Percentiles rank a stretch among this genome's conserved stretches.
Conservation (phyloP, 179 eudicot species). For the Spergularia azorica region DNA sequence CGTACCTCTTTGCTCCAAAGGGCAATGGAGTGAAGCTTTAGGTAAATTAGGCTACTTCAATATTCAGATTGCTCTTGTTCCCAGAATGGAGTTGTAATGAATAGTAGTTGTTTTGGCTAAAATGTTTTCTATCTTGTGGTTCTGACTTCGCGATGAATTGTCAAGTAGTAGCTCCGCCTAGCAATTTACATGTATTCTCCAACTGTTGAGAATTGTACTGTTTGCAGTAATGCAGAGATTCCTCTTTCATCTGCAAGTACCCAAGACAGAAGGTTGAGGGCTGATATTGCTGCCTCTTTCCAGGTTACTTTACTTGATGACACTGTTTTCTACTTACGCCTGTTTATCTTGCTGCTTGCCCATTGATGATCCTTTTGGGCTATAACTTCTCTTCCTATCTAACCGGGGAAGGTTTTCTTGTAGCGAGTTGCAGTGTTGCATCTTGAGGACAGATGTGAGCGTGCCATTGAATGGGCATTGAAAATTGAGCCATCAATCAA, state of each 20-base stretch:
- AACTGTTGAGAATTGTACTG: constrained; percentile 14
- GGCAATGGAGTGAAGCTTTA: too few relatives aligned
- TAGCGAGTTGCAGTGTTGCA: constrained; percentile 95
- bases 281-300: constrained; percentile 95
- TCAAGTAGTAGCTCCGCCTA: not conserved
- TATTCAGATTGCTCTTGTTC: too few relatives aligned
- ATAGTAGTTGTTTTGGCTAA: not conserved
- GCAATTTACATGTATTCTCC: not conserved
- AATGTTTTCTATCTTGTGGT: constrained; percentile 7
- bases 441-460: constrained; percentile 87
- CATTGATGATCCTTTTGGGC: not conserved
- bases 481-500: constrained; percentile 82
- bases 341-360: not conserved
- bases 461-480: constrained; percentile 96
- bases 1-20: too few relatives aligned
- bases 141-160: not conserved
- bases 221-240: constrained; percentile 64
- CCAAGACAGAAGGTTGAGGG: constrained; percentile 76
- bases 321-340: not conserved
- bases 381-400: not conserved
- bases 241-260: constrained; percentile 69
- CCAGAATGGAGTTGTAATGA: too few relatives aligned
- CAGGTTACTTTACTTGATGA: constrained; percentile 51
- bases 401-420: constrained; percentile 16
- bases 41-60: too few relatives aligned